Evolutionary conservation across 73 alveolate genomes (phyloP).

Genomic region (Breviolum minutum): DNA sequence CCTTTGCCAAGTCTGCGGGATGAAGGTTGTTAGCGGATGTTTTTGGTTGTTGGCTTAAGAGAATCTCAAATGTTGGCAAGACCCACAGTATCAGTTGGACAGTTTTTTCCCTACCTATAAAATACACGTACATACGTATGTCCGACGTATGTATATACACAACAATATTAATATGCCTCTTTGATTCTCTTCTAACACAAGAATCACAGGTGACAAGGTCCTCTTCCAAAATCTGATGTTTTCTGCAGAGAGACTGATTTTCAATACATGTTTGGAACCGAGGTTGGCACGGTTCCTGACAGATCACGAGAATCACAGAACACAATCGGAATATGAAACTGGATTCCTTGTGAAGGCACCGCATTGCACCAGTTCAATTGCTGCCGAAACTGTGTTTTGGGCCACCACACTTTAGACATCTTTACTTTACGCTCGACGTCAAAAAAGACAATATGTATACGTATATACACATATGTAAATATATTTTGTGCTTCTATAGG

Average conservation of each 20-base stretch:
- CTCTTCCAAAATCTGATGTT: too few species aligned
- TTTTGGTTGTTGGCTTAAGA: not conserved
- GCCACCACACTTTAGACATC: too few species aligned
- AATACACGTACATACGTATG: not conserved
- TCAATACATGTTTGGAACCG: not conserved
- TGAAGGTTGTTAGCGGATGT: too few species aligned
- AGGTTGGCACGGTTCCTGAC: conserved; percentile 62
- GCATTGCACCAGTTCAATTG: not conserved
- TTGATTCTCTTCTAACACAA: not conserved
- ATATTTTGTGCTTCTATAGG: too few species aligned
- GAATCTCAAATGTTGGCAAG: not conserved
- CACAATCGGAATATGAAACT: conserved; percentile 78
- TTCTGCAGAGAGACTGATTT: too few species aligned
- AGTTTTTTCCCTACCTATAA: too few species aligned
- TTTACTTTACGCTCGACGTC: too few species aligned
- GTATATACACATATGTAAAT: too few species aligned
- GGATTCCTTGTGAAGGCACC: conserved; percentile 53
- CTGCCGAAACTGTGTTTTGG: not conserved
- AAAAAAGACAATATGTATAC: too few species aligned
- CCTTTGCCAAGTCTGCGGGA: not conserved
- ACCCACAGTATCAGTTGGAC: not conserved
- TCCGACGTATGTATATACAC: not conserved
- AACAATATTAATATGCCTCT: not conserved
- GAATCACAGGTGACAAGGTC: too few species aligned
- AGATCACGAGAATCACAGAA: conserved; percentile 75